Evolutionary conservation across 2,329 filamentous ascomycete species (phyloP), one percentile per base, ranked within the genome.

Genomic region (Fusarium falciforme): DNA sequence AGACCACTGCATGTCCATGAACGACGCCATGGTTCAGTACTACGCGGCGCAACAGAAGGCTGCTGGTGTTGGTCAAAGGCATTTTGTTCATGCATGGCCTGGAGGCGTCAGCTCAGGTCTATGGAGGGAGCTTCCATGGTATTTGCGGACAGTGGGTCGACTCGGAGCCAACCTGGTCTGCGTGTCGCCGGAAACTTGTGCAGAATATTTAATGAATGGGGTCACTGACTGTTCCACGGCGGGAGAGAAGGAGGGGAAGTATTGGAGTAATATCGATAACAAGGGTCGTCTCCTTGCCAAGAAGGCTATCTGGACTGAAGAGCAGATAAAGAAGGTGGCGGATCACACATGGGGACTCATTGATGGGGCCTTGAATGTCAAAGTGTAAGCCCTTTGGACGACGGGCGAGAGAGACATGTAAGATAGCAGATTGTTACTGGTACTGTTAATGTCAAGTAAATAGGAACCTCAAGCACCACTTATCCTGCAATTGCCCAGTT

Each of bases 21-120:
- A 73, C 2, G 80, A 85, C 29, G 80, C 77, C 11, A 82, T 85
- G 75, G 66, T 84, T 8, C 83, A 84, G 67, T 67, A 71, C 9
- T 78, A 79, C 6, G 81, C 83, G 0, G 72, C 77, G 1, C 67
- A 81, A 33, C 77, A 81, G 10, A 71, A 63, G 1, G 49, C 70
- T 4, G 35, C 17, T 4, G 47, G 47, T 5, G 11, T 11, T 20
- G 47, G 17, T 6, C 71, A 20, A 22, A 73, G 78, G 2, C 77
- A 81, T 47, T 87, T 84, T 58, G 72, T 85, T 0, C 85, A 87
- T 55, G 82, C 82, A 0, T 81, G 73, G 11, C 85, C 85, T 0
- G 84, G 84, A 2, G 25, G 77, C 1, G 85, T 87, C 16, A 77
- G 78, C 2, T 83, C 84, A 0, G 78, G 78, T 2, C 29, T 84